Evolutionary conservation across 208 protist species (phyloP).

Genomic region (Wallacemonas sp.): DNA sequence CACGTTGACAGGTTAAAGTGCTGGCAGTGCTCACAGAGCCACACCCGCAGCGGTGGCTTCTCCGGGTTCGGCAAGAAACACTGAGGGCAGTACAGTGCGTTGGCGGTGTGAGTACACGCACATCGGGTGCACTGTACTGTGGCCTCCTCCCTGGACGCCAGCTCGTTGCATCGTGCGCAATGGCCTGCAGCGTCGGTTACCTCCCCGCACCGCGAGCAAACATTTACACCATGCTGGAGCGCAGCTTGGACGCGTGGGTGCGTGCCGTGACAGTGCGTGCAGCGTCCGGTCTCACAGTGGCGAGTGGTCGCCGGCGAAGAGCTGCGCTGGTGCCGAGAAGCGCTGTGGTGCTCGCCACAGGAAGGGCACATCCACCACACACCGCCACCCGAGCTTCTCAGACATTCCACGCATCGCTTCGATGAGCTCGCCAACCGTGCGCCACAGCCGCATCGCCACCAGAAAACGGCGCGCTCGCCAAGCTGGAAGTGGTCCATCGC

Average conservation of each 20-base stretch:
- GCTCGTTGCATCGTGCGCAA: conserved; percentile 30
- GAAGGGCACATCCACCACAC: conserved; percentile 53
- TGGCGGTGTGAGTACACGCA: conserved; percentile 23
- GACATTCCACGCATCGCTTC: conserved; percentile 62
- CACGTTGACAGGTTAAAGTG: conserved; percentile 66
- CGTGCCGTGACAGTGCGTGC: conserved; percentile 12
- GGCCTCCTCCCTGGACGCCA: background rate
- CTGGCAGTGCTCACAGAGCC: conserved; percentile 61
- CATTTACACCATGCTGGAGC: background rate
- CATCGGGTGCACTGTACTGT: conserved; percentile 34
- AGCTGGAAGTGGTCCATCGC: conserved; percentile 51
- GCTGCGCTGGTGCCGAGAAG: background rate
- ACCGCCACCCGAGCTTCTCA: conserved; percentile 22
- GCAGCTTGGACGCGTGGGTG: conserved; percentile 27
- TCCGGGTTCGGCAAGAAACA: conserved; percentile 45
- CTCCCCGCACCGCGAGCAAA: conserved; percentile 43
- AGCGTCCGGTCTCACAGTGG: conserved; percentile 9
- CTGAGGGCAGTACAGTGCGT: conserved; percentile 52
- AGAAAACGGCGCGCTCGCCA: conserved; percentile 39
- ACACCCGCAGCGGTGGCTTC: conserved; percentile 40
- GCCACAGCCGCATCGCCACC: conserved; percentile 80
- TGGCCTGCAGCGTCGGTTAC: conserved; percentile 8
- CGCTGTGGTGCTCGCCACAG: conserved; percentile 25
- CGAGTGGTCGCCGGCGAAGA: background rate
- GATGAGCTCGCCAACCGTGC: conserved; percentile 42